A percentile compares a stretch with the other conserved stretches of the same genome.
phyloP scores from a whole-genome alignment of 257 asterid species.

The Jacaranda mimosifolia region DNA sequence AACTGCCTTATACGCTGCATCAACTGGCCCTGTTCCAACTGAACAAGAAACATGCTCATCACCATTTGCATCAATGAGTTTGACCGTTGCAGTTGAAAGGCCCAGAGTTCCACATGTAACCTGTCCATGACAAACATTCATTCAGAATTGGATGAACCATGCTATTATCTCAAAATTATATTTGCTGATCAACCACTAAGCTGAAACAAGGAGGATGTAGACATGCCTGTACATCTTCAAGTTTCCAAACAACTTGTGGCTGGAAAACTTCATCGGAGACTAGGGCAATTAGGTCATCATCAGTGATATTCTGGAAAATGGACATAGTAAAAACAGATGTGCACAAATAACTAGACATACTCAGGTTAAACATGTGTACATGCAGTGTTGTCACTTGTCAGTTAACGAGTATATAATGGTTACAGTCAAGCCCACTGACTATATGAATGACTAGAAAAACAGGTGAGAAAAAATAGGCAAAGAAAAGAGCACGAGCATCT shows the following conservation, averaged over 20 bases:
- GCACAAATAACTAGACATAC: conserved; percentile 19
- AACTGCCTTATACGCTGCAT: conserved; percentile 94
- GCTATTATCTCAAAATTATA: conserved; percentile 12
- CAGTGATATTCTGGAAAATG: conserved; percentile 65
- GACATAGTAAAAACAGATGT: conserved; percentile 11
- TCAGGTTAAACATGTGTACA: not conserved
- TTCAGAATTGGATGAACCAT: conserved; percentile 26
- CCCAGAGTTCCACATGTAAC: conserved; percentile 93
- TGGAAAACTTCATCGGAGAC: conserved; percentile 86
- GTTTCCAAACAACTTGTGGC: conserved; percentile 80
- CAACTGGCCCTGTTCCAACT: conserved; percentile 98
- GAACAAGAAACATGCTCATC: conserved; percentile 78
- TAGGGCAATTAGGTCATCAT: conserved; percentile 85
- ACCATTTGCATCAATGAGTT: conserved; percentile 71
- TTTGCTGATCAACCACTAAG: conserved; percentile 17
- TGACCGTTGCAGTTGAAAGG: conserved; percentile 95
- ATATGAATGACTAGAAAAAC: not conserved
- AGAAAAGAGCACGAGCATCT: conserved; percentile 6
- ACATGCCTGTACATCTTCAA: conserved; percentile 74
- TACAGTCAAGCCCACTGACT: conserved; percentile 13
- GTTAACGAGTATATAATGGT: conserved; percentile 5
- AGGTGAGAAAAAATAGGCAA: not conserved
- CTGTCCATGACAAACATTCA: conserved; percentile 46
- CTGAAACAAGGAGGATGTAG: not conserved
- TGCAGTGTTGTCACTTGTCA: not conserved